Base-by-base conservation (phyloP, 768 basidiomycete species). In the Tubosaeta brunneosetosa region DNA sequence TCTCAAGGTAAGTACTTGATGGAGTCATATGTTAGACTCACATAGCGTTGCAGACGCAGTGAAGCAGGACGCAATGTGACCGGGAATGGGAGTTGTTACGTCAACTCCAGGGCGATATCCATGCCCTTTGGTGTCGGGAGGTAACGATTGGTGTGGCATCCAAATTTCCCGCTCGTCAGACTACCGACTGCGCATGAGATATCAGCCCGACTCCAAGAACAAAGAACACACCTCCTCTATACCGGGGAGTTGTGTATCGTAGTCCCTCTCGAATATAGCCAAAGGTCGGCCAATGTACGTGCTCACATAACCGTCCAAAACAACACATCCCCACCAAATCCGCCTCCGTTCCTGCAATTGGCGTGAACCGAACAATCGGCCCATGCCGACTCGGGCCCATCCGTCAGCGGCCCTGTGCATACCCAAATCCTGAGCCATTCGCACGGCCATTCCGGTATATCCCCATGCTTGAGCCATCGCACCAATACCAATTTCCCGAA, bases 391-490 rank as follows among this genome's bases (percentile, higher is more conserved):
- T 26, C 83, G 70, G 17, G 79, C 78, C 89, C 90, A 92, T 27
- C 83, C 82, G 62, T 91, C 89, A 29, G 91, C 86, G 57, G 77
- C 79, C 33, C 88, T 79, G 62, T 92, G 90, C 79, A 92, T 81
- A 8, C 90, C 90, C 50, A 92, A 67, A 67, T 92, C 90, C 69
- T 91, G 90, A 14, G 90, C 90, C 90, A 94, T 92, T n/a, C 92
- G 79, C 34, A 94, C 84, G 0, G 87, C 91, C 86, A 91, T 88
- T 11, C 91, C 91, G 17, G 84, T 79, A 63, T 86, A 91, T 10
- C 84, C 78, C 92, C 91, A 94, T 31, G 88, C 85, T 67, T 86
- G 82, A 8, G 86, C 85, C 91, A 93, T 94, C 16, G 88, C 83
- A 42, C 89, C 92, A 53, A 92, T 88, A 3, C 92, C 92, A 38